Conservation (phyloP, 805 yeast genomes). For the Candida mattraensis region DNA sequence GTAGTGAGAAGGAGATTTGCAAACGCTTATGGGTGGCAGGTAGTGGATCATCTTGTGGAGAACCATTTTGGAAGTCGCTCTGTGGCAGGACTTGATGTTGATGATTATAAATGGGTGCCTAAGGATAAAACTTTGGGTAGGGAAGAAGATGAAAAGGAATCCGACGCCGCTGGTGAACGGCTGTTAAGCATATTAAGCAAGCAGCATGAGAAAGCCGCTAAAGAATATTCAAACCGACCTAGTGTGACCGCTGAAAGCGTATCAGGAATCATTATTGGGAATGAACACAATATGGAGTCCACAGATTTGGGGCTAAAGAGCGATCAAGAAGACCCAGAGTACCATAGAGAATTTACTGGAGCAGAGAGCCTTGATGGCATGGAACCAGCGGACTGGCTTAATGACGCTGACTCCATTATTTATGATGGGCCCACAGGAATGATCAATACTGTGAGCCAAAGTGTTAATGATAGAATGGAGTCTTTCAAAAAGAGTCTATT, state of each 20-base stretch:
- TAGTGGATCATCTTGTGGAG: conserved; percentile 74
- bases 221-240: conserved; percentile 36
- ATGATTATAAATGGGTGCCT: conserved; percentile 20
- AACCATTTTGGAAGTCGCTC: conserved; percentile 51
- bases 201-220: conserved; percentile 37
- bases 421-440: conserved; percentile 73
- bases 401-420: conserved; percentile 39
- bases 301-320: conserved; percentile 5
- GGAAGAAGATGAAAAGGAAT: conserved; percentile 10
- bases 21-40: conserved; percentile 95
- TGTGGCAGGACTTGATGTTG: conserved; percentile 25
- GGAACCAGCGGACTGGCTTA: conserved; percentile 46
- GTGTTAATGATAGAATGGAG: conserved; percentile 25
- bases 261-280: conserved; percentile 12
- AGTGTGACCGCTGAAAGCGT: conserved; percentile 13
- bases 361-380: conserved; percentile 6
- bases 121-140: conserved; percentile 8
- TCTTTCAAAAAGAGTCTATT: conserved; percentile 26
- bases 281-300: conserved; percentile 3
- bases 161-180: conserved; percentile 8
- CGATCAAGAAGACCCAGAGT: conserved; percentile 17
- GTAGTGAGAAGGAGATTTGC: conserved; percentile 85
- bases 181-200: conserved; percentile 29
- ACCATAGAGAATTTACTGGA: conserved; percentile 1
- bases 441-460: conserved; percentile 61